Conservation (phyloP, 305 asterid genomes). For the Striga hermonthica region DNA sequence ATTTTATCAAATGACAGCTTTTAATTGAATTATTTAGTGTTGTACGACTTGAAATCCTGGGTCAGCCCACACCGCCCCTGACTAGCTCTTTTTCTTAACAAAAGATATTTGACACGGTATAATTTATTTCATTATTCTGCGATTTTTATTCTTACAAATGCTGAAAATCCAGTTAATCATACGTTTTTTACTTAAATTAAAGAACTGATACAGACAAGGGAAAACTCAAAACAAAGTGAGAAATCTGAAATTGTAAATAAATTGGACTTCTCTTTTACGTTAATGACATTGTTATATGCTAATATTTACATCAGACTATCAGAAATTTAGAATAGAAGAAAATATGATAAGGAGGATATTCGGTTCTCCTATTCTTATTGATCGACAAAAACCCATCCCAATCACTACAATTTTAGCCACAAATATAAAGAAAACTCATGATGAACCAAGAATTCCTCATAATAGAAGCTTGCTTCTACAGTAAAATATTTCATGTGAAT, state of each 20-base stretch:
- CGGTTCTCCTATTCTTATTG: constrained; percentile 10
- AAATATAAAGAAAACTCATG: neutral
- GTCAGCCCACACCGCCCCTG: no score
- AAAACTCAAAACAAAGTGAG: constrained; percentile 9
- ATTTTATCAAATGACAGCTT: no score
- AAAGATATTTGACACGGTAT: neutral
- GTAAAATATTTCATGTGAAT: neutral
- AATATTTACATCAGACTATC: constrained; percentile 6
- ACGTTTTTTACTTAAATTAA: neutral
- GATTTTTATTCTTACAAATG: neutral
- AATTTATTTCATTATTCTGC: neutral
- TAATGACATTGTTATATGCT: neutral
- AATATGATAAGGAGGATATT: neutral
- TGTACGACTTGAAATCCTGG: no score
- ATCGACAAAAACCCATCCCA: neutral
- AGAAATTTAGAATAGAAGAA: neutral
- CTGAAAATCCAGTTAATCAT: neutral
- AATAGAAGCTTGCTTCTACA: constrained; percentile 6
- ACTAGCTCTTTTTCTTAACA: no score
- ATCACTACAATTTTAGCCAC: neutral
- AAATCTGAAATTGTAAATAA: neutral
- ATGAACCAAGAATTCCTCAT: constrained; percentile 5
- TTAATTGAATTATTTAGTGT: no score
- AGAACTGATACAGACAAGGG: constrained; percentile 10
- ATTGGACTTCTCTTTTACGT: constrained; percentile 11